Evolutionary conservation across 2,329 filamentous ascomycete species (phyloP), one percentile per base, ranked within the genome.

Genomic region (Colletotrichum navitas): DNA sequence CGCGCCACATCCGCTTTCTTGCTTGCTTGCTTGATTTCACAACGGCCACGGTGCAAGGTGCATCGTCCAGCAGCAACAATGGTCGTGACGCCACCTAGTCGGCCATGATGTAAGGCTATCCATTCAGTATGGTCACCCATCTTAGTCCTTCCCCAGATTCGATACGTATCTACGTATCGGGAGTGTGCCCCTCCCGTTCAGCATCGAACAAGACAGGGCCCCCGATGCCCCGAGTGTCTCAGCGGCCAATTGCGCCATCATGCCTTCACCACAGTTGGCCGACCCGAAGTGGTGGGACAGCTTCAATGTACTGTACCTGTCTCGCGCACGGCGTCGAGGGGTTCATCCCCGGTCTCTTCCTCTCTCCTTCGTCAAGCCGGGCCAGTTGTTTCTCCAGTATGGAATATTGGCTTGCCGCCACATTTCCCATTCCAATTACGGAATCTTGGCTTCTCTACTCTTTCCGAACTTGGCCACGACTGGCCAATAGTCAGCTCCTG

Each of bases 151-250:
- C 69, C 69, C 69, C 69, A 41, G 69, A 72, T 69, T 72, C 54
- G 54, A 72, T 72, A 72, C 69, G 69, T 71, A 71, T 66, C 36
- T 71, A 71, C 65, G 68, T 68, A 68, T 71, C 65, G 39, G 39
- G 65, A 63, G 54, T 43, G 41, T 51, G 68, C 68, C 68, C 68
- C 68, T 71, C 68, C 59, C 58, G 65, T 63, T 64, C 65, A 71
- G 68, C 59, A 47, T 55, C 45, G 45, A 47, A 68, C 32, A 26
- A 16, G 60, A 58, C 58, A 61, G 64, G 64, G 64, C 61, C 39
- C 36, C 14, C 29, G 29, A 29, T 29, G 2, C 29, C 29, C 29
- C 29, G 21, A 61, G 54, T 59, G 59, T 63, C 65, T 69, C 60
- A 68, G 68, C 58, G 64, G 55, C 54, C 69, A 69, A 72, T 72